Evolutionary conservation across 164 flowering plant species (phyloP).

Genomic region (Dillenia turbinata): DNA sequence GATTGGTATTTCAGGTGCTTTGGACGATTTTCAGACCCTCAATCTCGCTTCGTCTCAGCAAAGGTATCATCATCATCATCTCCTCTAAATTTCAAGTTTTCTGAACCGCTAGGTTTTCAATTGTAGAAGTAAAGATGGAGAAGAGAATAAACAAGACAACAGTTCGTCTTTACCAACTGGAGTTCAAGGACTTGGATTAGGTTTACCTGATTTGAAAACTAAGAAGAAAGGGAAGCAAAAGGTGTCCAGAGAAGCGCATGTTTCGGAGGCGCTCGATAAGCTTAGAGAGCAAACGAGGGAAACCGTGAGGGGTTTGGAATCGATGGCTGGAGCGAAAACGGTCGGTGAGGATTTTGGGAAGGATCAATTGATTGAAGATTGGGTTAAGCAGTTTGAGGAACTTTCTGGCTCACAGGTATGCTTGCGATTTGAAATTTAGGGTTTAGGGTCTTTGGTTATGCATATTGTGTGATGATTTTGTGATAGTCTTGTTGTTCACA

Average conservation of each 20-base stretch:
- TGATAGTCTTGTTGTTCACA: too few species aligned
- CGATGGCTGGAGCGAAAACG: slow-evolving; percentile 34
- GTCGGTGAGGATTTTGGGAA: slow-evolving; percentile 44
- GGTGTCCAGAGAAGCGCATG: slow-evolving; percentile 62
- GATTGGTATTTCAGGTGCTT: slow-evolving; percentile 52
- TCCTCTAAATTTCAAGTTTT: not conserved
- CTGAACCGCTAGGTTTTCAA: not conserved
- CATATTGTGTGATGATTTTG: too few species aligned
- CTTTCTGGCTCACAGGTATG: slow-evolving; percentile 88
- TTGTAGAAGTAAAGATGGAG: slow-evolving; percentile 34
- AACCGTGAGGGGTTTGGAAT: slow-evolving; percentile 76
- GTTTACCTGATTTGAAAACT: slow-evolving; percentile 74
- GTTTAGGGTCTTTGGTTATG: slow-evolving; percentile 9
- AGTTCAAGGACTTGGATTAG: slow-evolving; percentile 80
- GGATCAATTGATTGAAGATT: slow-evolving; percentile 79
- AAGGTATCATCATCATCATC: slow-evolving; percentile 19
- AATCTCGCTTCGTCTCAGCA: slow-evolving; percentile 48
- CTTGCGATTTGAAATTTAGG: slow-evolving; percentile 7
- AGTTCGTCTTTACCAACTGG: slow-evolving; percentile 28
- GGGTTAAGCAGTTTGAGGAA: slow-evolving; percentile 94
- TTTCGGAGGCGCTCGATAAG: slow-evolving; percentile 80
- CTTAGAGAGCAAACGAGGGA: slow-evolving; percentile 87
- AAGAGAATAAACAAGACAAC: slow-evolving; percentile 21
- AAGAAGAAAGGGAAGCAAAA: slow-evolving; percentile 80
- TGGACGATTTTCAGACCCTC: slow-evolving; percentile 77